Evolutionary conservation across 371 early-diverging fungal species (phyloP).

Genomic region (Amoeboaphelidium protococcarum): DNA sequence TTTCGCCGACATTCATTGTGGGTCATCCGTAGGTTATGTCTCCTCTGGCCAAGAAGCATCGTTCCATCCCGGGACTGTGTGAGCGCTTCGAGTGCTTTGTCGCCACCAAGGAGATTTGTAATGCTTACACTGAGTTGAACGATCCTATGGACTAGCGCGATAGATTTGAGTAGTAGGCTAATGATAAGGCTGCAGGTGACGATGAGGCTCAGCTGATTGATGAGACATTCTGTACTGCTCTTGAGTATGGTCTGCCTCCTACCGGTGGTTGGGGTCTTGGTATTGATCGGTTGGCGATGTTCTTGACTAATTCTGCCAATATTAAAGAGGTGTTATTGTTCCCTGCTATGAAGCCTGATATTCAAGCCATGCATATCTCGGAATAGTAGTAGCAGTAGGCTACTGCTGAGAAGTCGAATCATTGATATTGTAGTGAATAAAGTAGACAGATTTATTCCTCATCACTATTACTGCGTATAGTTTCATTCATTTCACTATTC

Average conservation of each 20-base stretch:
- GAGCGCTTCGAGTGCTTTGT: constrained; percentile 99
- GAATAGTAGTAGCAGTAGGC: no score
- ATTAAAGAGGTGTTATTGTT: constrained; percentile 94
- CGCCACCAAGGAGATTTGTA: constrained; percentile 95
- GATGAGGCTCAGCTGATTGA: constrained; percentile 98
- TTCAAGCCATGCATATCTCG: no score
- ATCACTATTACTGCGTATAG: no score
- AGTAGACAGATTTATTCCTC: no score
- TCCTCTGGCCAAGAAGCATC: constrained; percentile 96
- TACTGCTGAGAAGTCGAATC: no score
- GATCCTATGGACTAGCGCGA: constrained; percentile 92
- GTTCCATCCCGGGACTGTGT: constrained; percentile 67
- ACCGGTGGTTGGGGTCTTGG: constrained; percentile 98
- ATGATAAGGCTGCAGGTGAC: constrained; percentile 93
- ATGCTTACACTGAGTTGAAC: constrained; percentile 97
- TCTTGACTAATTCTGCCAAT: constrained; percentile 94
- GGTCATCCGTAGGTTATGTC: constrained; percentile 98
- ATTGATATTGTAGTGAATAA: no score
- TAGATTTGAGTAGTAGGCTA: constrained; percentile 90
- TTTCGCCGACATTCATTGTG: constrained; percentile 89
- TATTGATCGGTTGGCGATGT: constrained; percentile 96
- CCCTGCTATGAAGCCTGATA: constrained; percentile 33
- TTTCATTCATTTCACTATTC: no score
- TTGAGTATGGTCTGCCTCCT: constrained; percentile 97
- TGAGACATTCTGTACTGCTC: constrained; percentile 87